Base-by-base conservation (phyloP, 2,329 filamentous ascomycete species). In the Fusarium anthophilum region DNA sequence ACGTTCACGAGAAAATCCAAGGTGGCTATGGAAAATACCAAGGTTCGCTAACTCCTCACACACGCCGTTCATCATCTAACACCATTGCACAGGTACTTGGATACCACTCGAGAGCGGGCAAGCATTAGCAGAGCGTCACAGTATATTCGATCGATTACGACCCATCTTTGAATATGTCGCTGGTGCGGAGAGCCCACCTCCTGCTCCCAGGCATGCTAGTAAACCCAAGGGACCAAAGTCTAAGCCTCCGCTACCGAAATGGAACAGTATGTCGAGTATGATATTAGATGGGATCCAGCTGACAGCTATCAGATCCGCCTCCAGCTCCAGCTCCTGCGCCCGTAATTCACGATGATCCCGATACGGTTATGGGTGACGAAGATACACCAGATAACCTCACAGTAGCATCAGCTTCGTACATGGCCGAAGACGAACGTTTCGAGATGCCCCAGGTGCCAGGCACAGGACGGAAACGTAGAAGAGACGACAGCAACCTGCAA, bases 11-110 rank as follows among this genome's bases (percentile, higher is more conserved):
- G 85, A 99, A 99, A 85, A 95, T 99, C 11, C 96, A 99, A 81
- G 96, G 96, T 74, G 96, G 96, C 22, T 98, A 98, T 82, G 96
- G 96, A 79, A 98, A 98, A 90, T 99, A 98, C 78, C 96, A 99
- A 86, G 95, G 93, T 94, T 80, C 50, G 83, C 77, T 32, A 15
- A 45, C 17, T 28, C 41, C 18, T 37, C 5, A n/a, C 5, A 14
- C 14, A 38, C 20, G 6, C 24, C 20, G 26, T 39, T 35, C 14
- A 47, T 47, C 67, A 5, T 51, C 65, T 74, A 58, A 74, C 59
- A 69, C 48, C 41, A 17, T 22, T 44, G 10, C 10, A 18, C 73
- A 95, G 94, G 96, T 79, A 99, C 96, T 57, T 99, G 96, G 95
- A 96, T 99, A 56, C 96, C 96, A 13, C 89, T 99, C 13, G 88